Conservation (phyloP, 106 monocot species). For the Allium fistulosum region DNA sequence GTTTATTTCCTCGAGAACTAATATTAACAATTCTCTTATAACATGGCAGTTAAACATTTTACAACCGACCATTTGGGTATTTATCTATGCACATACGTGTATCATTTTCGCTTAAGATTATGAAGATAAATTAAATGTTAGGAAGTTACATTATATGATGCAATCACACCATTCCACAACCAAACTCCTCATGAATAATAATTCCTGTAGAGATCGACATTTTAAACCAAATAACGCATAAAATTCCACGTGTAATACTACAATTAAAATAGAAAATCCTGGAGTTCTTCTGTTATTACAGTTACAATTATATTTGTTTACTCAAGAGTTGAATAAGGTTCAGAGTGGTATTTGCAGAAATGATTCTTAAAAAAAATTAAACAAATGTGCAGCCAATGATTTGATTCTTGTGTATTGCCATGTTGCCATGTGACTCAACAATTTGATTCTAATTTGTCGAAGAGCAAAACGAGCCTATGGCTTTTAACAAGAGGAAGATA, state of each 20-base stretch:
- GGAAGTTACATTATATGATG: slow-evolving; percentile 1
- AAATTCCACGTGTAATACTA: too few species aligned
- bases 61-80: slow-evolving; percentile 9
- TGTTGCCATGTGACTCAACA: slow-evolving; percentile 10
- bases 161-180: background rate
- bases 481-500: slow-evolving; percentile 4
- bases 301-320: background rate
- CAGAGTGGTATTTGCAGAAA: background rate
- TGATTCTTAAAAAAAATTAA: background rate
- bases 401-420: slow-evolving; percentile 8
- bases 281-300: too few species aligned
- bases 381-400: background rate
- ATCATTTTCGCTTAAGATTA: background rate
- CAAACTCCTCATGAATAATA: too few species aligned
- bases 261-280: background rate
- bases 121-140: background rate
- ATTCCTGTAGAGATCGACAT: too few species aligned
- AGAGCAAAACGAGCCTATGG: background rate
- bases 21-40: background rate
- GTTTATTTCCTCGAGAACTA: slow-evolving; percentile 4
- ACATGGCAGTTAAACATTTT: slow-evolving; percentile 8
- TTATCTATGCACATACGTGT: too few species aligned
- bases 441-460: slow-evolving; percentile 10
- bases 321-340: background rate
- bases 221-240: too few species aligned